Percentiles rank a stretch among this genome's conserved stretches.
These are phyloP conservation scores for Trichoderma koningii DNA, from an alignment of 2,329 filamentous ascomycete genomes.

Conservation along the genomic window DNA sequence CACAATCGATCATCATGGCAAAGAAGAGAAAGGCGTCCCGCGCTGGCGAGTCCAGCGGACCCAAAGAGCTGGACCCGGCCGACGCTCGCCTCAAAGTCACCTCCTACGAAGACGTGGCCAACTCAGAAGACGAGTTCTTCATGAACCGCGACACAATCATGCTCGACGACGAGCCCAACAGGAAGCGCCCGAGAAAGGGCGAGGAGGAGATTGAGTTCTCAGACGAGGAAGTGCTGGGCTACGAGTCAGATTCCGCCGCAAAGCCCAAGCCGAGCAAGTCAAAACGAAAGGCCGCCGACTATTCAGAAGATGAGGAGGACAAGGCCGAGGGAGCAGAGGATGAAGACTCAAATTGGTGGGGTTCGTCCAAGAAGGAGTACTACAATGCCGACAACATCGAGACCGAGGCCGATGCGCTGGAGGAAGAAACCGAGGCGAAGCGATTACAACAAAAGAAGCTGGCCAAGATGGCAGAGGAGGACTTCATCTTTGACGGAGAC, in stretches of 20 bases:
- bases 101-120: slow-evolving; percentile 81
- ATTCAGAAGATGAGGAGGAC: slow-evolving; percentile 60
- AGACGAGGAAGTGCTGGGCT: slow-evolving; percentile 62
- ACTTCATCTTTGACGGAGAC: slow-evolving; percentile 89
- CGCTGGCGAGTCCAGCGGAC: slow-evolving; percentile 49
- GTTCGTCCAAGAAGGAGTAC: slow-evolving; percentile 83
- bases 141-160: slow-evolving; percentile 82
- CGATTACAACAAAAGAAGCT: slow-evolving; percentile 89
- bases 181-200: slow-evolving; percentile 73
- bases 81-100: slow-evolving; percentile 65
- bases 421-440: slow-evolving; percentile 89
- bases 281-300: slow-evolving; percentile 33
- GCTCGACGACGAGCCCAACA: slow-evolving; percentile 76
- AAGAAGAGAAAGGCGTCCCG: slow-evolving; percentile 72
- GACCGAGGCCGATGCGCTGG: slow-evolving; percentile 70
- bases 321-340: slow-evolving; percentile 53
- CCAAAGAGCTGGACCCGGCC: slow-evolving; percentile 56
- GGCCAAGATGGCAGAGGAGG: slow-evolving; percentile 82
- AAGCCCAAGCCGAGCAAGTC: slow-evolving; percentile 25
- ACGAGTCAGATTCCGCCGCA: slow-evolving; percentile 52
- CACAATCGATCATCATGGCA: slow-evolving; percentile 49
- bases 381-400: slow-evolving; percentile 81
- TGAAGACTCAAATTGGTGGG: slow-evolving; percentile 76
- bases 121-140: slow-evolving; percentile 94
- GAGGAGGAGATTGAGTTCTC: slow-evolving; percentile 68